phyloP scores from a whole-genome alignment of 2,329 filamentous ascomycete species.

The Alternaria angustiovoidea region DNA sequence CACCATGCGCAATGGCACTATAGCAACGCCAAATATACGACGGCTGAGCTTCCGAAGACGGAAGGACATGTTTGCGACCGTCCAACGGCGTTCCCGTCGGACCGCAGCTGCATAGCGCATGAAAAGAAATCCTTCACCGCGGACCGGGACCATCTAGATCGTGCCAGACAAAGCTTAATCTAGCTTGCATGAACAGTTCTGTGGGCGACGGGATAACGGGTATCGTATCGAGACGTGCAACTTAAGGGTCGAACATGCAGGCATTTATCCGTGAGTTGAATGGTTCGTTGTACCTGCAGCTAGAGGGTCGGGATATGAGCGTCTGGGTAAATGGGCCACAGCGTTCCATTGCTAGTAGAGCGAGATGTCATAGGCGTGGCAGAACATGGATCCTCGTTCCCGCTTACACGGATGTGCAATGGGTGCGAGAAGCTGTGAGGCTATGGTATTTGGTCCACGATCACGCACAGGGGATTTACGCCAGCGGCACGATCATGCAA shows the following conservation, averaged over 20 bases:
- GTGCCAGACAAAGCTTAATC: constrained; percentile 7
- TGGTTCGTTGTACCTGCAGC: constrained; percentile 12
- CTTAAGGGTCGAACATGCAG: not conserved
- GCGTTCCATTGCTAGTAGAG: not conserved
- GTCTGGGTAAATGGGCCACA: constrained; percentile 13
- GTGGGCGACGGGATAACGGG: constrained; percentile 15
- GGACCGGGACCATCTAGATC: not conserved
- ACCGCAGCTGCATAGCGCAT: constrained; percentile 8
- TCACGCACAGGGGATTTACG: not conserved
- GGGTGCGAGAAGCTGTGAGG: not conserved
- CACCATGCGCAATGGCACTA: not conserved
- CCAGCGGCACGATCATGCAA: not conserved
- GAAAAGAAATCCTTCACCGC: not conserved
- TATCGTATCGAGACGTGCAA: constrained; percentile 9
- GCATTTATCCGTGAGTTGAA: constrained; percentile 17
- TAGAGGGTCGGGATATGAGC: not conserved
- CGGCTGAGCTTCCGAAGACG: not conserved
- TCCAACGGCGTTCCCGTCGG: constrained; percentile 2
- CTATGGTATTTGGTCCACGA: not conserved
- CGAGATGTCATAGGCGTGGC: not conserved
- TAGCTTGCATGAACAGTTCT: constrained; percentile 8
- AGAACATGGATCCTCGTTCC: not conserved
- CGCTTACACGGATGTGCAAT: not conserved
- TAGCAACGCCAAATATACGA: not conserved
- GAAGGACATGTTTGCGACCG: not conserved